phyloP scores from a whole-genome alignment of 2,329 filamentous ascomycete species.

The Calonectria ilicicola region DNA sequence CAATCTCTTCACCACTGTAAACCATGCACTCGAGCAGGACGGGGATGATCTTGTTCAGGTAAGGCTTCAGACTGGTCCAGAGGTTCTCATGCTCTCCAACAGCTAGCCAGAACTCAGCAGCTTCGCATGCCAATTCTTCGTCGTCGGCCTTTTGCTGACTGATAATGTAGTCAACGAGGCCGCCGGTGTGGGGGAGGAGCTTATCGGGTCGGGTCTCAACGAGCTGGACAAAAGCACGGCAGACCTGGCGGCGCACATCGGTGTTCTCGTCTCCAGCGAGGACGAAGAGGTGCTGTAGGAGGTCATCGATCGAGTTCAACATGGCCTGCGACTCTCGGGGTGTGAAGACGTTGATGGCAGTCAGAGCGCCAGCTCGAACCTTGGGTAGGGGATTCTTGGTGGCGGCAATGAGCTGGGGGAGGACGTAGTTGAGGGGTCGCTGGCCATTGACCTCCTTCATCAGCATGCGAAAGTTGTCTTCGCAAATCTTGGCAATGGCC shows the following conservation, averaged over 20 bases:
- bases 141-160: conserved; percentile 89
- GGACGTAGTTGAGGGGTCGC: conserved; percentile 86
- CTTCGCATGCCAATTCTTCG: conserved; percentile 90
- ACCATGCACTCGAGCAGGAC: conserved; percentile 95
- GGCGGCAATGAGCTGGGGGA: conserved; percentile 91
- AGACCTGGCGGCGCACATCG: conserved; percentile 92
- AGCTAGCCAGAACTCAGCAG: conserved; percentile 97
- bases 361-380: conserved; percentile 83
- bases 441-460: conserved; percentile 91
- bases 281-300: conserved; percentile 85
- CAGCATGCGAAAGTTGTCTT: conserved; percentile 90
- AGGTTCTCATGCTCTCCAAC: conserved; percentile 89
- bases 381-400: conserved; percentile 81
- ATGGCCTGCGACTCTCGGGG: conserved; percentile 86
- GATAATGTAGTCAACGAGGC: conserved; percentile 93
- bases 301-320: conserved; percentile 81
- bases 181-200: conserved; percentile 87
- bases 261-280: conserved; percentile 81
- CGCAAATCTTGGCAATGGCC: conserved; percentile 93
- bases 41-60: conserved; percentile 87
- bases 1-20: conserved; percentile 93
- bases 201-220: conserved; percentile 93
- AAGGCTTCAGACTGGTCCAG: conserved; percentile 80
- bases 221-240: conserved; percentile 90
- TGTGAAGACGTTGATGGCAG: conserved; percentile 92